Conservation (phyloP, 2,329 filamentous ascomycete genomes). For the Cladorrhinum sp. region DNA sequence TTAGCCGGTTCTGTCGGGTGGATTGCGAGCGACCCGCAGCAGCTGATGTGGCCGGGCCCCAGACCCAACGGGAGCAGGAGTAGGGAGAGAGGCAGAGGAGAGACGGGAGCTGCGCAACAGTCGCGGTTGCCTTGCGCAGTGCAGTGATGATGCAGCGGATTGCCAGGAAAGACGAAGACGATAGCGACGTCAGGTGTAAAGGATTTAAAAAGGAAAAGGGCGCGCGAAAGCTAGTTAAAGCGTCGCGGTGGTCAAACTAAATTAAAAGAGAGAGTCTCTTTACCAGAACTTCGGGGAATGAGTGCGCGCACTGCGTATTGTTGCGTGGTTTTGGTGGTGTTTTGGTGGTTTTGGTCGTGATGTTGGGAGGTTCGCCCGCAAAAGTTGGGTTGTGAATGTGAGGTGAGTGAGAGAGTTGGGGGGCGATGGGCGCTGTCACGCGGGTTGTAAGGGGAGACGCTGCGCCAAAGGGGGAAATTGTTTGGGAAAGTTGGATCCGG, state of each 20-base stretch:
- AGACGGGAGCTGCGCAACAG: conserved; percentile 13
- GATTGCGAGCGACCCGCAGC: conserved; percentile 6
- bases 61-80: conserved; percentile 15
- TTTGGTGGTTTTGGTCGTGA: conserved; percentile 21
- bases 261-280: conserved; percentile 29
- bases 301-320: conserved; percentile 32
- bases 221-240: conserved; percentile 49
- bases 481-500: conserved; percentile 27
- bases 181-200: conserved; percentile 3
- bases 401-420: conserved; percentile 27
- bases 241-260: conserved; percentile 31
- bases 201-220: background rate
- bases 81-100: conserved; percentile 5
- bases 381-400: conserved; percentile 24
- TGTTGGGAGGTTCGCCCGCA: conserved; percentile 9
- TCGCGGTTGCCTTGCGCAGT: conserved; percentile 17
- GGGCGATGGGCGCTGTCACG: conserved; percentile 26
- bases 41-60: conserved; percentile 32
- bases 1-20: conserved; percentile 21
- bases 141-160: background rate
- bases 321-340: conserved; percentile 22
- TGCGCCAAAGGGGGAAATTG: conserved; percentile 27
- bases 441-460: conserved; percentile 27
- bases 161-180: conserved; percentile 7
- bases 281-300: conserved; percentile 32